Percentiles rank a stretch among this genome's conserved stretches.
Evolutionary conservation across 1,284 basidiomycete genomes (phyloP).

Genomic region (Bjerkandera adusta): DNA sequence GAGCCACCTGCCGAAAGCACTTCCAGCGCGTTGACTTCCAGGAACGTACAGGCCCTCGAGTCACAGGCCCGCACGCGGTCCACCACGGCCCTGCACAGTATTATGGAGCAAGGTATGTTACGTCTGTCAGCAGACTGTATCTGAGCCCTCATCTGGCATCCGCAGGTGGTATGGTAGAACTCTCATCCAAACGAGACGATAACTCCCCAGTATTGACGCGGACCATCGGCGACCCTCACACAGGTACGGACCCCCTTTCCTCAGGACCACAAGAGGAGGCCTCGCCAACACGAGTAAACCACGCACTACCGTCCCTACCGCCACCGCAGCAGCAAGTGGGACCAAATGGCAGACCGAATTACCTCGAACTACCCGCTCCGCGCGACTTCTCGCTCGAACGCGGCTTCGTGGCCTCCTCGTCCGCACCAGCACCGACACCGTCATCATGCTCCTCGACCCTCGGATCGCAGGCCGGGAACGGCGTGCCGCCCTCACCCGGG

Average conservation of each 20-base stretch:
- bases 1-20: too few relatives aligned
- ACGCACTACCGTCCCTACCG: neutral
- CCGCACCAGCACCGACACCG: slow-evolving; percentile 12
- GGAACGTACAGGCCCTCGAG: too few relatives aligned
- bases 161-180: slow-evolving; percentile 59
- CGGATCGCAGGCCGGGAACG: slow-evolving; percentile 15
- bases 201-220: slow-evolving; percentile 44
- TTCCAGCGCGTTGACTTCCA: too few relatives aligned
- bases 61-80: neutral
- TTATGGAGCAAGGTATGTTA: slow-evolving; percentile 66
- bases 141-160: neutral
- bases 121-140: neutral
- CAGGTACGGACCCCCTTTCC: slow-evolving; percentile 33
- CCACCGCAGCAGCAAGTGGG: neutral
- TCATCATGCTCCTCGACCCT: slow-evolving; percentile 15
- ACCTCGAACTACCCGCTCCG: slow-evolving; percentile 5
- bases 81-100: slow-evolving; percentile 53
- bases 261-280: slow-evolving; percentile 13
- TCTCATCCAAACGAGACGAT: slow-evolving; percentile 45
- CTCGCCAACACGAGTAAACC: slow-evolving; percentile 16
- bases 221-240: slow-evolving; percentile 45
- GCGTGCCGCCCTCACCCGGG: slow-evolving; percentile 19
- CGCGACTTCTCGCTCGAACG: slow-evolving; percentile 8
- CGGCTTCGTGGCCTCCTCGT: neutral
- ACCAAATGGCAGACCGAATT: slow-evolving; percentile 1